Conservation (phyloP, 1,284 basidiomycete species). For the Fomitopsis schrenkii region DNA sequence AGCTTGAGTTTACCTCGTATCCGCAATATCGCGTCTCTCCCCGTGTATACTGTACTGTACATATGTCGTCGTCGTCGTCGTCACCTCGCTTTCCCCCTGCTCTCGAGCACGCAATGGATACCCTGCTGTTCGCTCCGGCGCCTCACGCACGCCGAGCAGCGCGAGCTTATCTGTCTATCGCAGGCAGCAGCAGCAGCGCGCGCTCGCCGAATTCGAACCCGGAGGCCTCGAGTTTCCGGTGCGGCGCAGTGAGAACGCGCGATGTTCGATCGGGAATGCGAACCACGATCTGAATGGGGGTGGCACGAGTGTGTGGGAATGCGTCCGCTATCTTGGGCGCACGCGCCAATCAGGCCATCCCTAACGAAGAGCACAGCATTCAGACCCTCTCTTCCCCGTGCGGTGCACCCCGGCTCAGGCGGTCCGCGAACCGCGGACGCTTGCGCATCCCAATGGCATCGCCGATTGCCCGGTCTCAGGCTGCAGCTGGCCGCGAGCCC, state of each 20-base stretch:
- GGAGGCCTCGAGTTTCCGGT: background rate
- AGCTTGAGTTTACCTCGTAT: background rate
- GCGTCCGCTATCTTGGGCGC: background rate
- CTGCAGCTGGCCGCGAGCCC: too few species aligned
- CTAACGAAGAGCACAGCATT: slow-evolving; percentile 4
- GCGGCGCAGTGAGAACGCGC: background rate
- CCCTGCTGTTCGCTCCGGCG: background rate
- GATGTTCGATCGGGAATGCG: background rate
- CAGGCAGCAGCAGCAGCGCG: background rate
- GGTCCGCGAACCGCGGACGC: slow-evolving; percentile 7
- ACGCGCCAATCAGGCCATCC: slow-evolving; percentile 2
- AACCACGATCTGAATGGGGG: slow-evolving; percentile 1
- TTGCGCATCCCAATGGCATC: background rate
- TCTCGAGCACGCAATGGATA: background rate
- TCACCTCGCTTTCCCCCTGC: background rate
- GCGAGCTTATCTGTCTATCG: slow-evolving; percentile 7
- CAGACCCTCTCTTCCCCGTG: background rate
- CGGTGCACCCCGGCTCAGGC: background rate
- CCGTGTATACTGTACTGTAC: background rate
- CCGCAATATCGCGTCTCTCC: background rate
- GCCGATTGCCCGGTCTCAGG: background rate
- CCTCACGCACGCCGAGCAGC: background rate
- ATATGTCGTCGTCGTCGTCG: background rate
- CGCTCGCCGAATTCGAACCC: background rate
- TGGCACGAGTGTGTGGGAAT: slow-evolving; percentile 2